Evolutionary conservation across 495 filamentous ascomycete genomes (phyloP), one percentile per base, ranked within the genome.

Genomic region (Penicillium robsamsonii): DNA sequence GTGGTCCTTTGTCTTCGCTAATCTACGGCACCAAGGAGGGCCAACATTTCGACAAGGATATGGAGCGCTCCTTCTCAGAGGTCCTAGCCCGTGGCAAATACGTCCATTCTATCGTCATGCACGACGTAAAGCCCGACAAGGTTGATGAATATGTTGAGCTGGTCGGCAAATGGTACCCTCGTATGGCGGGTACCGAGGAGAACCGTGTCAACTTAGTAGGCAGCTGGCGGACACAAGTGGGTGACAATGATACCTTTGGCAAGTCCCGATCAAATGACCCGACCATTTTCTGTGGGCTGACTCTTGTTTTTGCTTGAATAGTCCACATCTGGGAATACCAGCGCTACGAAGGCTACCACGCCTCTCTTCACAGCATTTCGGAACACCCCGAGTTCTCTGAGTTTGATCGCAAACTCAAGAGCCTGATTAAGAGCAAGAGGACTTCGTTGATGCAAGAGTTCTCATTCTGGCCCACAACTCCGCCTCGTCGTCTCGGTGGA

Each of bases 251-350:
- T 66, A 96, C 92, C 0, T 98, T 98, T 76, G 87, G 94, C 97
- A 81, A 58, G 10, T 47, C 22, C 27, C 40, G 20, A 46, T 18
- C 31, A 15, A 46, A 8, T 20, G 4, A 35, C 13, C 24, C 5
- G 12, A 42, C 9, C 2, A 2, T 24, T 53, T 15, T 15, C 22
- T 46, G 43, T 10, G 15, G 15, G 33, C 52, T 54, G 52, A 46
- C 31, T n/a, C 15, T 47, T 31, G 22, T 31, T 15, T 44, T 25
- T 33, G 17, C 13, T 35, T 22, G 35, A 20, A 24, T 41, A 78
- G 94, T 98, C 29, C 94, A 98, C 73, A 98, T 98, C 70, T 98
- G 94, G 94, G 94, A 98, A 74, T 98, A 98, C 73, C 91, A 97
- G 71, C 87, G 91, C 63, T 98, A 97, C 73, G 85, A 92, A 57